Percentiles rank a stretch among this genome's conserved stretches.
Conservation (phyloP, 257 asterid species). For the Solanum bulbocastanum region DNA sequence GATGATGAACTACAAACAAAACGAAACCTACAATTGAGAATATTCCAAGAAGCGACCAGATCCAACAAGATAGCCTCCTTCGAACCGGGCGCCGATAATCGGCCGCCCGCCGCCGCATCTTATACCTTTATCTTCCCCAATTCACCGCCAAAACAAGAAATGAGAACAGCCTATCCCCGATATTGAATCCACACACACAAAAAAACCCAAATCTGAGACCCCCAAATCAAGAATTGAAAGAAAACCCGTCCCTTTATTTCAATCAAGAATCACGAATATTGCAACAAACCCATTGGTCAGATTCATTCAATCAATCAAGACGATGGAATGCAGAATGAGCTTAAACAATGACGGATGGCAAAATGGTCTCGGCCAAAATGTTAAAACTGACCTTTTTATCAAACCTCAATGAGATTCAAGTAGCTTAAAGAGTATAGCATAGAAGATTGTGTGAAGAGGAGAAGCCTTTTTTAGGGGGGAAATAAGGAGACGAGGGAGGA, state of each 20-base stretch:
- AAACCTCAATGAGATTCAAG: background rate
- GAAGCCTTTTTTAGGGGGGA: background rate
- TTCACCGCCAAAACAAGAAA: conserved; percentile 23
- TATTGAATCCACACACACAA: background rate
- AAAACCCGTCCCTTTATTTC: conserved; percentile 1
- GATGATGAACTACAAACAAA: conserved; percentile 62
- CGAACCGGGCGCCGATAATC: conserved; percentile 87
- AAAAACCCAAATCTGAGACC: background rate
- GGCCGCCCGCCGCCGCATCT: conserved; percentile 94
- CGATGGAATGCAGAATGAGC: background rate
- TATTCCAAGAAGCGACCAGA: conserved; percentile 59
- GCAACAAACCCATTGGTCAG: conserved; percentile 9
- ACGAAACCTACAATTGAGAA: conserved; percentile 47
- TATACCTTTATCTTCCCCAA: conserved; percentile 23
- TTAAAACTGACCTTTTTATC: background rate
- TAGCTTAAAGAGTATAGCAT: background rate
- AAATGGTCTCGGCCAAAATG: background rate
- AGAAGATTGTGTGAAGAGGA: conserved; percentile 6
- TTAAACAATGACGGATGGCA: background rate
- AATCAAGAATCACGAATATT: background rate
- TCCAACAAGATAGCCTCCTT: conserved; percentile 63
- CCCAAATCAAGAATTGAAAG: conserved; percentile 12
- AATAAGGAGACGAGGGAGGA: background rate
- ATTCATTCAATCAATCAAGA: background rate
- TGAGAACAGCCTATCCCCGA: conserved; percentile 12